Conservation (phyloP, 1,284 basidiomycete genomes). For the Cerrena zonata region DNA sequence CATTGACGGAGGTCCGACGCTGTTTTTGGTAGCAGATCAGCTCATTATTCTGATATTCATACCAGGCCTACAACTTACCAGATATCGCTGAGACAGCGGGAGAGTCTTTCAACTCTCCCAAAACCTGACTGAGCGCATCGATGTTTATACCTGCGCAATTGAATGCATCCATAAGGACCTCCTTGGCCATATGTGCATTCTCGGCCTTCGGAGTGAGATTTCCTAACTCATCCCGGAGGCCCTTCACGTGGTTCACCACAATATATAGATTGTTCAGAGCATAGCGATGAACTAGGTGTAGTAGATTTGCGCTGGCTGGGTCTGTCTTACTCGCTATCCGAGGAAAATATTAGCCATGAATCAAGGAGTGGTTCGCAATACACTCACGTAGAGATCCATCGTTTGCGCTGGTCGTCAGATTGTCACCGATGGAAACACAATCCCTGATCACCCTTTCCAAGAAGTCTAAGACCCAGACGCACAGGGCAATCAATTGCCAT, state of each 20-base stretch:
- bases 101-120: conserved; percentile 35
- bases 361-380: neutral
- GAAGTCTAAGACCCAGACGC: conserved; percentile 54
- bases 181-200: conserved; percentile 56
- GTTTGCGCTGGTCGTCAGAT: neutral
- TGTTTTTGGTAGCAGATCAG: conserved; percentile 25
- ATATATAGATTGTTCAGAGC: conserved; percentile 44
- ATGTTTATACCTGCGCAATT: conserved; percentile 60
- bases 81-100: conserved; percentile 18
- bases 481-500: conserved; percentile 63
- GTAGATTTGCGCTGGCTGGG: conserved; percentile 34
- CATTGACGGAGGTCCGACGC: conserved; percentile 45
- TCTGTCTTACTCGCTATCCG: neutral
- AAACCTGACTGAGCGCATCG: conserved; percentile 38
- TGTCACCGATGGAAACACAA: conserved; percentile 43
- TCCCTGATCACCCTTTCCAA: conserved; percentile 60
- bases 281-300: conserved; percentile 59
- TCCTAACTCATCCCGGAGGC: conserved; percentile 48
- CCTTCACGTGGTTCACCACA: conserved; percentile 50
- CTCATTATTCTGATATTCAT: neutral
- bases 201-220: conserved; percentile 49
- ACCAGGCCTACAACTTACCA: conserved; percentile 15
- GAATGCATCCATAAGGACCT: conserved; percentile 55
- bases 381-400: neutral
- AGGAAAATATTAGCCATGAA: neutral